Evolutionary conservation across 2,329 filamentous ascomycete species (phyloP).

Genomic region (Endothia cerciana): DNA sequence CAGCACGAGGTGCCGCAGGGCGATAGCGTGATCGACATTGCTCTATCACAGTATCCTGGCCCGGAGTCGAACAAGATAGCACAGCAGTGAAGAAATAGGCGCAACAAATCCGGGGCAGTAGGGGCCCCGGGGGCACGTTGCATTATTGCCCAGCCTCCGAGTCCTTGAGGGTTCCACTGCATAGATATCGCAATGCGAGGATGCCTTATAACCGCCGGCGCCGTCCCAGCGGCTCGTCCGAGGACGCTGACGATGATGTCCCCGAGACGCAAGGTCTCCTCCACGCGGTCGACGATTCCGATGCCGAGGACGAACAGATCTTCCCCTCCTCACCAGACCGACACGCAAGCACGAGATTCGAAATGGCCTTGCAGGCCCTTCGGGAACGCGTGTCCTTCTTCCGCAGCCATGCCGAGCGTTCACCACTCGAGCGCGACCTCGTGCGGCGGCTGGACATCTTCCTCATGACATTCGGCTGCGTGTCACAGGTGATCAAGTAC

Average conservation of each 20-base stretch:
- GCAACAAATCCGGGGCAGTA: no score
- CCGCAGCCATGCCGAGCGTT: constrained; percentile 30
- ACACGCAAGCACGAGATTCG: not conserved
- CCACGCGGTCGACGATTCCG: not conserved
- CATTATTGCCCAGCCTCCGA: constrained; percentile 2
- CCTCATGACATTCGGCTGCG: constrained; percentile 41
- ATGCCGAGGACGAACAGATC: not conserved
- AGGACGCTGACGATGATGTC: not conserved
- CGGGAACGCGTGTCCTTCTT: constrained; percentile 20
- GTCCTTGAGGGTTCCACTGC: not conserved
- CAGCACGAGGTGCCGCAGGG: not conserved
- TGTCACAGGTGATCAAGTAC: constrained; percentile 39
- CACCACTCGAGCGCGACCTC: constrained; percentile 38
- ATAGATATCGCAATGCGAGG: constrained; percentile 3
- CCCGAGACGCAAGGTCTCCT: constrained; percentile 19
- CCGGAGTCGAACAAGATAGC: not conserved
- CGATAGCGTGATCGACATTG: constrained; percentile 1
- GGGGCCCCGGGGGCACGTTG: constrained; percentile 6
- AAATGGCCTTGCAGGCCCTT: constrained; percentile 19
- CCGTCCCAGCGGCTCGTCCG: constrained; percentile 7
- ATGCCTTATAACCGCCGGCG: constrained; percentile 18
- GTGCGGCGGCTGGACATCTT: constrained; percentile 41
- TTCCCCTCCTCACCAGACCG: not conserved
- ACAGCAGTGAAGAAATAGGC: not conserved
- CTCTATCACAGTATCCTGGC: not conserved